Evolutionary conservation across 768 basidiomycete species (phyloP).

Genomic region (Cubamyces lactineus): DNA sequence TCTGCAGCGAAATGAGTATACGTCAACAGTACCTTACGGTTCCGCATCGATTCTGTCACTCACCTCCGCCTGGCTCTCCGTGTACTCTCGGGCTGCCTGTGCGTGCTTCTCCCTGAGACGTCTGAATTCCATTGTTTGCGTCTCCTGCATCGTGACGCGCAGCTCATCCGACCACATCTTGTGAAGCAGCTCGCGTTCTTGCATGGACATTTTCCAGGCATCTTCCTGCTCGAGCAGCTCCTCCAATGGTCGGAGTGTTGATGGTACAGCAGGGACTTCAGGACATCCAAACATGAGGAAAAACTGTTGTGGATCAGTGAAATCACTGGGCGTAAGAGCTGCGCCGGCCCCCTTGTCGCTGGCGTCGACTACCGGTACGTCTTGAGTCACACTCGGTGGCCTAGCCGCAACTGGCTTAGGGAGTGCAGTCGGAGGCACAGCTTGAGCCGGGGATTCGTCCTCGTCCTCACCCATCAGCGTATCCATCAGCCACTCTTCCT

Average conservation of each 20-base stretch:
- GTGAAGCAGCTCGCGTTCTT: conserved; percentile 51
- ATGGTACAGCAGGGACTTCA: conserved; percentile 43
- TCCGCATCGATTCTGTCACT: conserved; percentile 7
- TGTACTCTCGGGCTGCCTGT: conserved; percentile 40
- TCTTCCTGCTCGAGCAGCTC: conserved; percentile 42
- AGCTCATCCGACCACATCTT: conserved; percentile 51
- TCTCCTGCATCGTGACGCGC: conserved; percentile 35
- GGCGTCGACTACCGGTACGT: too few species aligned
- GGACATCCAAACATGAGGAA: conserved; percentile 43
- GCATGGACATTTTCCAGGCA: conserved; percentile 57
- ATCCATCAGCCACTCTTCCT: too few species aligned
- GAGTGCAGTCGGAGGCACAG: too few species aligned
- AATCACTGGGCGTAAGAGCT: conserved; percentile 6
- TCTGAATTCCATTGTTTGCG: conserved; percentile 48
- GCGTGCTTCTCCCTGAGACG: conserved; percentile 43
- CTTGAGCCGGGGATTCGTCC: too few species aligned
- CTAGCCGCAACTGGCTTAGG: too few species aligned
- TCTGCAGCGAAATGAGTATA: conserved; percentile 43
- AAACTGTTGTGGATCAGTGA: conserved; percentile 14
- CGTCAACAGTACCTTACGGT: too few species aligned
- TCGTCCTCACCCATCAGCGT: too few species aligned
- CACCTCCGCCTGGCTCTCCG: conserved; percentile 57
- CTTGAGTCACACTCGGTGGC: too few species aligned
- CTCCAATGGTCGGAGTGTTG: conserved; percentile 39
- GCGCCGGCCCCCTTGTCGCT: too few species aligned